Percentiles rank a stretch among this genome's conserved stretches.
Conservation (phyloP, 768 basidiomycete species). For the Punctularia strigosozonata region DNA sequence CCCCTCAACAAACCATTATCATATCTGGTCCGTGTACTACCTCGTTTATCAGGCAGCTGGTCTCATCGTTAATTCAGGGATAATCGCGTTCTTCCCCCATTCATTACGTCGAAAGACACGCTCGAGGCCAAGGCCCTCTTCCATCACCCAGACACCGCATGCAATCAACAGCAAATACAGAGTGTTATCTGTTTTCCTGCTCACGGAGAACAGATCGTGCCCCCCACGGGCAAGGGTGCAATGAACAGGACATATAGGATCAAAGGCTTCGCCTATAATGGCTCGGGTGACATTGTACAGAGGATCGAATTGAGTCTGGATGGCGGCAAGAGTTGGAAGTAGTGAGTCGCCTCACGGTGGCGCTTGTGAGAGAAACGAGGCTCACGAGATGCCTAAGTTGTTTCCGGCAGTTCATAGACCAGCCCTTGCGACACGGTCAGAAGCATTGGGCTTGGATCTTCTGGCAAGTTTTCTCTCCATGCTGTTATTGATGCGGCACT, state of each 20-base stretch:
- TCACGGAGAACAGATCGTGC: not conserved
- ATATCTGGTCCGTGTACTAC: too few species aligned
- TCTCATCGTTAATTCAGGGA: slow-evolving; percentile 11
- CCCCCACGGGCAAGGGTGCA: slow-evolving; percentile 1
- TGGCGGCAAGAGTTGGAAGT: slow-evolving; percentile 12
- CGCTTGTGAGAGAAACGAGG: too few species aligned
- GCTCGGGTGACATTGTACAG: slow-evolving; percentile 7
- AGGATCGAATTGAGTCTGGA: slow-evolving; percentile 12
- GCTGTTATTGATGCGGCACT: not conserved
- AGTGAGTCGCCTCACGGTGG: too few species aligned
- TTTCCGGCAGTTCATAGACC: slow-evolving; percentile 8
- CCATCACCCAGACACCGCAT: slow-evolving; percentile 11
- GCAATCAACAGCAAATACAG: slow-evolving; percentile 8
- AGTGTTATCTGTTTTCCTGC: not conserved
- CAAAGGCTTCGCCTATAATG: slow-evolving; percentile 12
- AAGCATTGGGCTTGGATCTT: slow-evolving; percentile 14
- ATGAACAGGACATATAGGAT: slow-evolving; percentile 6
- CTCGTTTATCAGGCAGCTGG: too few species aligned
- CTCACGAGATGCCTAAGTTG: too few species aligned
- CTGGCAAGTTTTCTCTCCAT: slow-evolving; percentile 5
- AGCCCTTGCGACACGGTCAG: slow-evolving; percentile 8
- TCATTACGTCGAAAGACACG: slow-evolving; percentile 6
- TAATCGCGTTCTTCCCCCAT: not conserved
- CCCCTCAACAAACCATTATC: too few species aligned
- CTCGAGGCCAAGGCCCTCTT: slow-evolving; percentile 9